Percentiles rank a stretch among this genome's conserved stretches.
phyloP scores from a whole-genome alignment of 495 filamentous ascomycete genomes.

The Aspergillus coremiiformis region DNA sequence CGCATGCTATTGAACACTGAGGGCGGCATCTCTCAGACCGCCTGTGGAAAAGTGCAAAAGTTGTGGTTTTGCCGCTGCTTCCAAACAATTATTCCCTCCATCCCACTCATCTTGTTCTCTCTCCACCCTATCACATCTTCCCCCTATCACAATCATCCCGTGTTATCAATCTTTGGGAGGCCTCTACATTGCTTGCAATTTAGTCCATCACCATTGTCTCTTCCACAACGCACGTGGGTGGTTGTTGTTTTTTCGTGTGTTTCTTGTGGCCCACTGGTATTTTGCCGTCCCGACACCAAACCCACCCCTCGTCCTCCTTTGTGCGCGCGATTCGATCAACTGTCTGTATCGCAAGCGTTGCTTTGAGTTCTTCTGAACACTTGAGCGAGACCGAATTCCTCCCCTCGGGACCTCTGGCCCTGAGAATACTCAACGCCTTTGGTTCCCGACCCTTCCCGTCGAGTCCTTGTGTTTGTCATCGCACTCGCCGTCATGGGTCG shows the following conservation, averaged over 20 bases:
- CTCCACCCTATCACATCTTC: background rate
- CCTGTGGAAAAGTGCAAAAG: constrained; percentile 31
- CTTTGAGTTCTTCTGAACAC: background rate
- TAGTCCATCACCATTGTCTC: background rate
- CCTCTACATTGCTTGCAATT: background rate
- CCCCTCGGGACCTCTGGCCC: background rate
- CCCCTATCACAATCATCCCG: background rate
- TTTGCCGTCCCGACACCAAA: constrained; percentile 15
- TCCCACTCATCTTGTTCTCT: constrained; percentile 13
- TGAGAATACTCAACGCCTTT: background rate
- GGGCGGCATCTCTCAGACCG: constrained; percentile 32
- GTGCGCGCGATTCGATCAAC: constrained; percentile 6
- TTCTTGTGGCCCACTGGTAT: constrained; percentile 7
- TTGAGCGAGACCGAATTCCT: background rate
- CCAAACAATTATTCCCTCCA: constrained; percentile 10
- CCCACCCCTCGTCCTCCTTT: constrained; percentile 7
- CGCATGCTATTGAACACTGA: constrained; percentile 12
- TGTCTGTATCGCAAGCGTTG: background rate
- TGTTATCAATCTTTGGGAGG: background rate
- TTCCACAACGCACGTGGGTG: constrained; percentile 1
- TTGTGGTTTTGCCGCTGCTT: constrained; percentile 35
- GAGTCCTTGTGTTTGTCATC: constrained; percentile 13
- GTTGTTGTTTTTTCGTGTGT: constrained; percentile 1
- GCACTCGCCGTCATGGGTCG: constrained; percentile 49
- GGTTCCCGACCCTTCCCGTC: background rate